Base-by-base conservation (phyloP, 176 grass and related monocot genomes). In the Eragrostis nindensis region DNA sequence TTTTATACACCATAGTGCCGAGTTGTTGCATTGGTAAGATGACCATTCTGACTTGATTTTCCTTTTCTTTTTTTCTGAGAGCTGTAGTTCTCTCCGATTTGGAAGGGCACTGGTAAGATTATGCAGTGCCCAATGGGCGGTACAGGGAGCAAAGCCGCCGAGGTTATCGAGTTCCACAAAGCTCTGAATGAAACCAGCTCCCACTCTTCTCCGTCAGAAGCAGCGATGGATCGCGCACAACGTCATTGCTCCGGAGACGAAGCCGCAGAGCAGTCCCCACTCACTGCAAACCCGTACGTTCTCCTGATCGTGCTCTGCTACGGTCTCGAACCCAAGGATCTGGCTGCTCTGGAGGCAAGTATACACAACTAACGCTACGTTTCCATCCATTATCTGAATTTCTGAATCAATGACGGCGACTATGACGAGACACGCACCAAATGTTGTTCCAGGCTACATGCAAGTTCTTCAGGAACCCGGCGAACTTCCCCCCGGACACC, bases 331-430 rank as follows among this genome's bases (percentile, higher is more conserved):
- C 76, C 92, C 13, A 76, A 79, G 49, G 92, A 94, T 76, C 81
- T 94, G 64, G 77, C 89, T 68, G 82, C 84, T 54, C 68, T 94
- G 50, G 92, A 94, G 92, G 92, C 74, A 93, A 93, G 87, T 93
- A 17, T 66, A 7, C 38, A 39, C 44, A 56, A 4, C 55, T 11
- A 15, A 11, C 62, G 0, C 22, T 38, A 60, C 59, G 27, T 26
- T 79, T 81, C 61, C 41, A n/a, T n/a, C n/a, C n/a, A 10, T 5
- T 63, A 29, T 61, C 53, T 66, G 54, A 59, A 19, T 45, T 56
- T 76, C 62, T 16, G 0, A 71, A 36, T 39, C 27, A 57, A 53
- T 71, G 66, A 68, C 56, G n/a, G n/a, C n/a, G 68, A 56, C 24
- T 55, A 57, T 82, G 54, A 73, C 25, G 30, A 26, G 14, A 46